Evolutionary conservation across 169 alveolate genomes (phyloP), one percentile per base, ranked within the genome.

Genomic region (Eimeria praecox): DNA sequence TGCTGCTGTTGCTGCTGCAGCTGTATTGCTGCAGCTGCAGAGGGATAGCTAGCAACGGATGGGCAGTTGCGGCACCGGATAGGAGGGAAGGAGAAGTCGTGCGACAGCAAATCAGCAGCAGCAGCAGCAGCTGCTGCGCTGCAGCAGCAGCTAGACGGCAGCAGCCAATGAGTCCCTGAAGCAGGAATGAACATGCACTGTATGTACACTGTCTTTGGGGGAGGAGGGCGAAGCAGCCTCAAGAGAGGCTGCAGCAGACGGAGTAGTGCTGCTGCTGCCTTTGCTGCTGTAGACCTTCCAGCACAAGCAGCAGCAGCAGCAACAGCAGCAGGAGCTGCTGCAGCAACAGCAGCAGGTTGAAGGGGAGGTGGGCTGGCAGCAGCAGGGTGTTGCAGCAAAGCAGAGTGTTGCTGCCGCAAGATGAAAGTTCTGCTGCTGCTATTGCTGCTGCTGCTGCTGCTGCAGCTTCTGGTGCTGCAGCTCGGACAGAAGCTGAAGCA

Each of bases 141-240:
- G 91, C 91, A 83, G 91, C 89, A 46, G 89, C 91, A 83, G 54
- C 91, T 83, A 49, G 77, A 27, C n/a, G 91, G 91, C 77, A 83
- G 91, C 91, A 52, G 77, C 91, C 91, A 83, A 27, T 83, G 91
- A n/a, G 56, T 52, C 38, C 91, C 91, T 3, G 91, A 22, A 40
- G 91, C 91, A 14, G 91, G 91, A 16, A 83, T 35, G 54, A 83
- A 83, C 44, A 83, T 24, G 22, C 91, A 83, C 91, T 83, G 91
- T 52, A 83, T 30, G 35, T 83, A 83, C 49, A 83, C 75, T 24
- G 35, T 40, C 54, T 83, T 83, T 14, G 91, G 75, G 54, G 91
- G 91, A 83, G 91, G 91, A 33, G 91, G 91, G 59, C 75, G 42
- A 6, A 83, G 56, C 77, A 83, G 91, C 77, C 38, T 33, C 56